Evolutionary conservation across 768 basidiomycete species (phyloP), one percentile per base, ranked within the genome.

Genomic region (Rhodotorula taiwanensis): DNA sequence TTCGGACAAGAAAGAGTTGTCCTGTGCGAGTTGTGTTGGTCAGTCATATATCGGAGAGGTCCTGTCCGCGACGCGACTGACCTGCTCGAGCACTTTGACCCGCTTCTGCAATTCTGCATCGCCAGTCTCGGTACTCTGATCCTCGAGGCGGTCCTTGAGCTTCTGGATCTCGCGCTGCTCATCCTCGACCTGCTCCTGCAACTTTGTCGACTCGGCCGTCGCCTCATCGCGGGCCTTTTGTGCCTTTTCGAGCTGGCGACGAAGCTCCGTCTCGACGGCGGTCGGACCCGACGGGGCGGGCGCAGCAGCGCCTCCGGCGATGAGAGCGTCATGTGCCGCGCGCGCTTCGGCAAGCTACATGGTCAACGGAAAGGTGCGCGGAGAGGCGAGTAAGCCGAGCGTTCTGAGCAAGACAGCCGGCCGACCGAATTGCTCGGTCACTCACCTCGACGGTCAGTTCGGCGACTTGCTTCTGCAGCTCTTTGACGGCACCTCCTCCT

Each of bases 391-490:
- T 5, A 9, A 8, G 21, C n/a, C 20, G 7, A 18, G 7, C 5
- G 27, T 30, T 11, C 16, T 15, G 23, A 3, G 18, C 15, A 9
- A n/a, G 11, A 31, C 9, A 16, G 5, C 31, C 3, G 13, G 20
- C 30, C 20, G 6, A 31, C 9, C 5, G 31, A 9, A n/a, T n/a
- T n/a, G n/a, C 7, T 9, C 5, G 50, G 20, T 16, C 6, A 30
- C 48, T 13, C 23, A 51, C 50, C 33, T 28, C 7, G 2, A 34
- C 31, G 23, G 31, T 30, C 9, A 31, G 23, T 18, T 51, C 50
- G 23, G 31, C 50, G 23, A 51, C 21, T 21, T 51, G n/a, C 50
- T 51, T 51, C 33, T 51, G 50, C 31, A 51, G 23, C 33, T 51
- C 50, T 33, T 51, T 51, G 27, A 51, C 5, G 9, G 50, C 50